phyloP scores from a whole-genome alignment of 2,329 filamentous ascomycete genomes.

The Didymella pinodella region DNA sequence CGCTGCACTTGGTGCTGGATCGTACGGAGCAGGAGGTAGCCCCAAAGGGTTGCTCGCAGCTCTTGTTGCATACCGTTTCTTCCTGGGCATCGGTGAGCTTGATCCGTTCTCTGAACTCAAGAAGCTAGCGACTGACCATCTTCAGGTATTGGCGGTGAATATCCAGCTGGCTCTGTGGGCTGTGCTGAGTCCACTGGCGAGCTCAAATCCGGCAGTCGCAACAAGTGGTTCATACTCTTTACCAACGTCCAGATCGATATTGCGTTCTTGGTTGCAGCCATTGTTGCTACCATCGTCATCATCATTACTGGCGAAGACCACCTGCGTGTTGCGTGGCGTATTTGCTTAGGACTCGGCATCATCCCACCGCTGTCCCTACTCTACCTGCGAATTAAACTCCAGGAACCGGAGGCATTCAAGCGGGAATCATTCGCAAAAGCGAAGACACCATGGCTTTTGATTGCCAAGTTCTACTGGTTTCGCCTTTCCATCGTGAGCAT shows the following conservation, averaged over 20 bases:
- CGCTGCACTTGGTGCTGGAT: constrained; percentile 77
- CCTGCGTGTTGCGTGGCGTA: constrained; percentile 79
- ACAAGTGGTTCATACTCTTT: constrained; percentile 83
- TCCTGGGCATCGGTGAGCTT: constrained; percentile 63
- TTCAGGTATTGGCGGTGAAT: constrained; percentile 77
- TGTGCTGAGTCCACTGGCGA: constrained; percentile 86
- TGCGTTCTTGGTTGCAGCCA: constrained; percentile 81
- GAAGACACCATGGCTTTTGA: constrained; percentile 52
- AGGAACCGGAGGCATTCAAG: constrained; percentile 63
- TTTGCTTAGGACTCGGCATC: constrained; percentile 69
- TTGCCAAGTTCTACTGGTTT: constrained; percentile 64
- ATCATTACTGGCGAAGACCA: constrained; percentile 64
- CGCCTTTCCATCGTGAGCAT: constrained; percentile 61
- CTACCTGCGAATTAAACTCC: constrained; percentile 64
- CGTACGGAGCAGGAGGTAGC: constrained; percentile 76
- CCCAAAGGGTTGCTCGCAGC: constrained; percentile 76
- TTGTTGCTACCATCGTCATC: constrained; percentile 75
- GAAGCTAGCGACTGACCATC: not conserved
- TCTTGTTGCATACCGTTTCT: constrained; percentile 83
- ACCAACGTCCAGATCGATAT: constrained; percentile 88
- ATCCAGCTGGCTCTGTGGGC: constrained; percentile 83
- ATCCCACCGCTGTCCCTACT: constrained; percentile 62
- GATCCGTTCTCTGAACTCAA: not conserved
- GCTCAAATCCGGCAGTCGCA: constrained; percentile 79
- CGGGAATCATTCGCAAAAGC: constrained; percentile 57